Percentiles rank a stretch among this genome's conserved stretches.
These are phyloP conservation scores for Gremmenia infestans DNA, from an alignment of 2,329 filamentous ascomycete species.

Conservation along the genomic window DNA sequence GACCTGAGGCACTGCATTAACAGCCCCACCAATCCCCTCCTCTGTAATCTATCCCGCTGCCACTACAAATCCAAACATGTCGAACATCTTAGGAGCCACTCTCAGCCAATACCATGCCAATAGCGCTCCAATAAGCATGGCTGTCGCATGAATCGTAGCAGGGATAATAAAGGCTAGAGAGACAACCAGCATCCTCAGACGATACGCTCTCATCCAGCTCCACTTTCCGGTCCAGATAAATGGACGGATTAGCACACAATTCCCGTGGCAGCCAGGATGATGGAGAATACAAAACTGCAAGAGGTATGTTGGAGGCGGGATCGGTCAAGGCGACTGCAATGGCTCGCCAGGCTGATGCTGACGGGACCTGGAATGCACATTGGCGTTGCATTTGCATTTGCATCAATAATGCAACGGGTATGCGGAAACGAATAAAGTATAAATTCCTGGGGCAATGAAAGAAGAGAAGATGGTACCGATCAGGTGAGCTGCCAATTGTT, in stretches of 20 bases:
- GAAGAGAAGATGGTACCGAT: conserved; percentile 59
- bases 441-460: conserved; percentile 62
- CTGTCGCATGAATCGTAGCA: conserved; percentile 51
- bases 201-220: conserved; percentile 50
- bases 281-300: conserved; percentile 50
- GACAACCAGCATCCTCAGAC: conserved; percentile 59
- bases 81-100: conserved; percentile 47
- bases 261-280: conserved; percentile 49
- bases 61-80: conserved; percentile 54
- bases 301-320: conserved; percentile 50
- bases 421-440: conserved; percentile 61
- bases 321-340: conserved; percentile 59
- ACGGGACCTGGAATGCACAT: conserved; percentile 59
- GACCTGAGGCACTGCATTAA: conserved; percentile 45
- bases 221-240: conserved; percentile 48
- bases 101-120: conserved; percentile 50
- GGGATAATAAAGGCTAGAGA: conserved; percentile 55
- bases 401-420: conserved; percentile 63
- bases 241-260: conserved; percentile 48
- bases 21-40: conserved; percentile 58
- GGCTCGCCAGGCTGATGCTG: conserved; percentile 61
- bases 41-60: conserved; percentile 58
- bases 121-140: conserved; percentile 53
- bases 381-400: conserved; percentile 34
- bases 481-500: conserved; percentile 63